These are phyloP conservation scores for Termitomyces sp. DNA, from an alignment of 768 basidiomycete genomes.

Conservation along the genomic window DNA sequence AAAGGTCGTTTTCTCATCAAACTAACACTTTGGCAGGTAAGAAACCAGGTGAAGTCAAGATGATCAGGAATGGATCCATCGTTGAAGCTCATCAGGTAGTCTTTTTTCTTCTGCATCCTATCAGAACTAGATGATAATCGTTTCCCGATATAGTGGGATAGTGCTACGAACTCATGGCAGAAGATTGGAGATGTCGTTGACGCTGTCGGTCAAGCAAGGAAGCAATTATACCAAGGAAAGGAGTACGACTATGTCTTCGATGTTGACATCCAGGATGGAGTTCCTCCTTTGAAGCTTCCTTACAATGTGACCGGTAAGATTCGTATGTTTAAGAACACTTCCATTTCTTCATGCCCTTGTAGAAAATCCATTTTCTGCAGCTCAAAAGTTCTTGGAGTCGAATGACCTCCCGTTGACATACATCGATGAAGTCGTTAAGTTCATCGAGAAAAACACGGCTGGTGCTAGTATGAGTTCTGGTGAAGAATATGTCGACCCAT, in stretches of 20 bases:
- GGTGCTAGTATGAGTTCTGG: constrained; percentile 65
- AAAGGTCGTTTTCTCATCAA: background rate
- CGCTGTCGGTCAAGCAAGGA: constrained; percentile 84
- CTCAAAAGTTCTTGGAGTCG: constrained; percentile 78
- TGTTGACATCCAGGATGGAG: constrained; percentile 92
- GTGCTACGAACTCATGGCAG: constrained; percentile 64
- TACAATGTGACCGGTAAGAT: constrained; percentile 79
- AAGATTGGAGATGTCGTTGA: constrained; percentile 96
- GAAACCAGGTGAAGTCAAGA: constrained; percentile 89
- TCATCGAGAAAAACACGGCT: constrained; percentile 89
- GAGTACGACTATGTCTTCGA: constrained; percentile 99
- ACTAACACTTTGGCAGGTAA: constrained; percentile 47
- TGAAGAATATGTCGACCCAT: constrained; percentile 78
- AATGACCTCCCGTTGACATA: constrained; percentile 83
- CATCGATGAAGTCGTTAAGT: constrained; percentile 84
- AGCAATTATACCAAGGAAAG: constrained; percentile 87
- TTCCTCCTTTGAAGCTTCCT: constrained; percentile 88
- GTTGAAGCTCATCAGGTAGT: constrained; percentile 88
- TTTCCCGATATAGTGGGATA: constrained; percentile 66
- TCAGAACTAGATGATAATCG: background rate
- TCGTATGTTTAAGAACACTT: background rate
- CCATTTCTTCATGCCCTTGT: background rate
- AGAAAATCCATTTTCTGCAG: constrained; percentile 92
- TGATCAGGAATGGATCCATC: constrained; percentile 73
- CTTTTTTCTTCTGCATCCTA: background rate